Evolutionary conservation across 768 basidiomycete genomes (phyloP).

Genomic region (Strobilomyces echinocephalus): DNA sequence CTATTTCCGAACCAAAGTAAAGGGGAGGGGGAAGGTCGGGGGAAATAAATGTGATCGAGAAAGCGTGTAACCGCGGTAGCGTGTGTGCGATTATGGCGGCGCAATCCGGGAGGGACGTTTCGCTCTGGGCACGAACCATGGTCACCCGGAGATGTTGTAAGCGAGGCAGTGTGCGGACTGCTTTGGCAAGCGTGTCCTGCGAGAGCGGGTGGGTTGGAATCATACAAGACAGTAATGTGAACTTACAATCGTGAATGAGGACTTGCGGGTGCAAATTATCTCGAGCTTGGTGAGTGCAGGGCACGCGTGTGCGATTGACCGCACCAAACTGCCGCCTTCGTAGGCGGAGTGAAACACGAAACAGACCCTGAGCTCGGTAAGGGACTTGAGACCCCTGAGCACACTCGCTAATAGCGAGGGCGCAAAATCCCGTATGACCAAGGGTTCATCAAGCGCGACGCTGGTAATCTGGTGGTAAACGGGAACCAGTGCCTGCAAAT

Average conservation of each 20-base stretch:
- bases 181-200: slow-evolving; percentile 48
- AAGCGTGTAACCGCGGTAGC: slow-evolving; percentile 63
- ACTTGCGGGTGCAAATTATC: slow-evolving; percentile 60
- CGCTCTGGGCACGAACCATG: slow-evolving; percentile 63
- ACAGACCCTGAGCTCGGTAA: slow-evolving; percentile 56
- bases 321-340: slow-evolving; percentile 65
- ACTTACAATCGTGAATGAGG: slow-evolving; percentile 68
- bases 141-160: slow-evolving; percentile 60
- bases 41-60: slow-evolving; percentile 63
- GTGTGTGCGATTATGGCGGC: slow-evolving; percentile 58
- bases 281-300: slow-evolving; percentile 61
- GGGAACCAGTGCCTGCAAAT: slow-evolving; percentile 55
- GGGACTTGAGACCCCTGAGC: slow-evolving; percentile 50
- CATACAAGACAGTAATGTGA: background rate
- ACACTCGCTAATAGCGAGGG: slow-evolving; percentile 55
- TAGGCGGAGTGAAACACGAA: slow-evolving; percentile 72
- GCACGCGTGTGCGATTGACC: slow-evolving; percentile 61
- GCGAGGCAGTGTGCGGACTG: slow-evolving; percentile 56
- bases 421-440: slow-evolving; percentile 64
- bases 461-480: slow-evolving; percentile 47
- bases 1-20: slow-evolving; percentile 41
- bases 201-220: background rate
- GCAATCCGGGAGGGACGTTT: slow-evolving; percentile 53
- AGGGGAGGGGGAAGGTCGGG: slow-evolving; percentile 48
- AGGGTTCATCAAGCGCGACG: slow-evolving; percentile 60